These are phyloP conservation scores for Marasmius fiardii DNA, from an alignment of 1,284 basidiomycete species.

Conservation along the genomic window DNA sequence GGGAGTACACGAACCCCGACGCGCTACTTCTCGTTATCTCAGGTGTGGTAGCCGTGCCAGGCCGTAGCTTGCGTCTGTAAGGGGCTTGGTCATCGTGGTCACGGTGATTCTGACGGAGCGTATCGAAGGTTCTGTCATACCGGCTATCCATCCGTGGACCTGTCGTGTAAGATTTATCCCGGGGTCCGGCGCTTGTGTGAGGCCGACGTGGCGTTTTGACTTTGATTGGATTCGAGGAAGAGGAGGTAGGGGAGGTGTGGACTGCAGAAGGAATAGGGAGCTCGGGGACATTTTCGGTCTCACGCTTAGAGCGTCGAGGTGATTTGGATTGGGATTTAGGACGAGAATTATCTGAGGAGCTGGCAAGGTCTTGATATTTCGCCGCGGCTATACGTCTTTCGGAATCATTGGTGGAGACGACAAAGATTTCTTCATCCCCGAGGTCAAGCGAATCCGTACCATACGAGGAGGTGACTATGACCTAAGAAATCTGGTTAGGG, in stretches of 20 bases:
- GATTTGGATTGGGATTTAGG: constrained; percentile 67
- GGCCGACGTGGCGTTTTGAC: constrained; percentile 40
- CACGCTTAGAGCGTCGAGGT: constrained; percentile 41
- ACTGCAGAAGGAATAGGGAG: constrained; percentile 27
- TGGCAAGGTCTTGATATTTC: constrained; percentile 48
- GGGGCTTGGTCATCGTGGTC: constrained; percentile 1
- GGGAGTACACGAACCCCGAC: constrained; percentile 9
- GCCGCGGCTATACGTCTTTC: constrained; percentile 65
- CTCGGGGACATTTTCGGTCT: constrained; percentile 26
- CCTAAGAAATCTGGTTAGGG: constrained; percentile 29
- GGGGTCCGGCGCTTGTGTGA: constrained; percentile 66
- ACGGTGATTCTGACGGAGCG: not conserved
- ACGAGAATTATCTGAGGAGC: constrained; percentile 31
- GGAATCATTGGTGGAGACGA: constrained; percentile 65
- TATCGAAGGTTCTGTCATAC: not conserved
- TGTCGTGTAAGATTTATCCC: constrained; percentile 40
- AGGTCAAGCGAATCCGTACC: constrained; percentile 65
- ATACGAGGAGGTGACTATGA: constrained; percentile 52
- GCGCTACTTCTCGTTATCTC: constrained; percentile 10
- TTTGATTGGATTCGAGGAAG: constrained; percentile 2
- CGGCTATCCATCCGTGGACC: not conserved
- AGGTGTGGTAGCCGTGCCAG: constrained; percentile 6
- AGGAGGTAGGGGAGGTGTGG: constrained; percentile 6
- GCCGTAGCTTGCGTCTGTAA: constrained; percentile 7
- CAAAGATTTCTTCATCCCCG: constrained; percentile 58